A percentile compares a stretch with the other conserved stretches of the same genome.
Conservation (phyloP, 2,329 filamentous ascomycete species). For the Lachnellula suecica region DNA sequence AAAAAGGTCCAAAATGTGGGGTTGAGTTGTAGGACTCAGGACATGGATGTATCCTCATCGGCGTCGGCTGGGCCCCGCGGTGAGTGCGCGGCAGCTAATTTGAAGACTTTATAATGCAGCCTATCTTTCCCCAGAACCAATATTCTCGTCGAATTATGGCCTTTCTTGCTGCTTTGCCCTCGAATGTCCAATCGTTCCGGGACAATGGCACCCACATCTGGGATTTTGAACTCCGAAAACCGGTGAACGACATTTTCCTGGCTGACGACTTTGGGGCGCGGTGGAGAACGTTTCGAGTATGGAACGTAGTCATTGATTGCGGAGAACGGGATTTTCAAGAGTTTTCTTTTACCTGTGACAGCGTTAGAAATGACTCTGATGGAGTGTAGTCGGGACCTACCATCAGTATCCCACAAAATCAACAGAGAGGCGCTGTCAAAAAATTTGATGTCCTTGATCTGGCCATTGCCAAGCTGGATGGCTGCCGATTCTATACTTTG, state of each 20-base stretch:
- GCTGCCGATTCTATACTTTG: conserved; percentile 16
- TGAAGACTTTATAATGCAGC: conserved; percentile 30
- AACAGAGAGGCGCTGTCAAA: conserved; percentile 27
- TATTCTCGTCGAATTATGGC: conserved; percentile 20
- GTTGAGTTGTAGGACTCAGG: conserved; percentile 2
- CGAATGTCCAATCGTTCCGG: conserved; percentile 27
- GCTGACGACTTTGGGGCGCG: conserved; percentile 2
- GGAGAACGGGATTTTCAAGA: conserved; percentile 27
- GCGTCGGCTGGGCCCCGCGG: neutral
- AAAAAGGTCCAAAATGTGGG: neutral
- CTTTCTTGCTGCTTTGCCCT: conserved; percentile 2
- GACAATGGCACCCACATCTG: conserved; percentile 16
- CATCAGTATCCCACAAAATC: conserved; percentile 28
- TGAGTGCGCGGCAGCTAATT: conserved; percentile 2
- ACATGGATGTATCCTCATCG: conserved; percentile 26
- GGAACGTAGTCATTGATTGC: neutral
- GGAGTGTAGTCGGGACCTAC: conserved; percentile 17
- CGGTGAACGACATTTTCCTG: conserved; percentile 19
- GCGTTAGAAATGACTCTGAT: neutral
- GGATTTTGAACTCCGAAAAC: conserved; percentile 18
- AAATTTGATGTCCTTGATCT: conserved; percentile 32
- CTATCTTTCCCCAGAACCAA: conserved; percentile 26
- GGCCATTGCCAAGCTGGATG: conserved; percentile 29
- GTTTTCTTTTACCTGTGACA: conserved; percentile 15
- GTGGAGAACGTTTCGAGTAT: neutral